A percentile compares a stretch with the other conserved stretches of the same genome.
Evolutionary conservation across 371 early-diverging fungal species (phyloP).

Genomic region (Apophysomyces sp.): DNA sequence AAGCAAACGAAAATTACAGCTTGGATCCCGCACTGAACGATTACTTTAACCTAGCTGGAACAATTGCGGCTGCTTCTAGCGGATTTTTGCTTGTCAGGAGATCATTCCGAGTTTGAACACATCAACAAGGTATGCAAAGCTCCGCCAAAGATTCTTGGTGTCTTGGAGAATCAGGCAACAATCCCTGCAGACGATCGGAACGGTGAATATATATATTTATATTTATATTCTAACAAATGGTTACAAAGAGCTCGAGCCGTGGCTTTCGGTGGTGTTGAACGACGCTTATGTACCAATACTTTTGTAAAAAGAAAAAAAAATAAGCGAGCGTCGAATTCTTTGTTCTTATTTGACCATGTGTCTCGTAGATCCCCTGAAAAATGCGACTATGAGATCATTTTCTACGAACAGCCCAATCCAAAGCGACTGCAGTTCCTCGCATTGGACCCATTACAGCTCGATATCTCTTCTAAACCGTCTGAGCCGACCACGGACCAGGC

Average conservation of each 20-base stretch:
- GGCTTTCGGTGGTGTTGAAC: constrained; percentile 30
- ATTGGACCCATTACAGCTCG: constrained; percentile 68
- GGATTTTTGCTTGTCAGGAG: constrained; percentile 30
- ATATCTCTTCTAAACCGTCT: constrained; percentile 55
- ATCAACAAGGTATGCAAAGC: constrained; percentile 37
- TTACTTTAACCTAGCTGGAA: constrained; percentile 17
- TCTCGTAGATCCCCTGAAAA: constrained; percentile 13
- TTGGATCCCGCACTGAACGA: neutral
- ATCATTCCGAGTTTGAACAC: constrained; percentile 27
- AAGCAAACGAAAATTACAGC: neutral
- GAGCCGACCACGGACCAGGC: constrained; percentile 15
- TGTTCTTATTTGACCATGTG: neutral
- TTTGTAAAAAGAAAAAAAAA: constrained; percentile 12
- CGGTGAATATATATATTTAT: neutral
- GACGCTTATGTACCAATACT: constrained; percentile 34
- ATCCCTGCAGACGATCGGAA: neutral
- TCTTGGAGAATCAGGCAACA: constrained; percentile 3
- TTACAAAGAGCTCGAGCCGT: constrained; percentile 15
- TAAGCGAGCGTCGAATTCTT: neutral
- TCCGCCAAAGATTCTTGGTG: constrained; percentile 36
- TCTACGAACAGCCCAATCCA: constrained; percentile 67
- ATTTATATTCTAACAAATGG: neutral
- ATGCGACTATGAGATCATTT: constrained; percentile 44
- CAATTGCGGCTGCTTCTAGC: constrained; percentile 20
- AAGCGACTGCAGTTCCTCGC: constrained; percentile 69